Conservation (phyloP, 768 basidiomycete genomes). For the Mycena alexandri region DNA sequence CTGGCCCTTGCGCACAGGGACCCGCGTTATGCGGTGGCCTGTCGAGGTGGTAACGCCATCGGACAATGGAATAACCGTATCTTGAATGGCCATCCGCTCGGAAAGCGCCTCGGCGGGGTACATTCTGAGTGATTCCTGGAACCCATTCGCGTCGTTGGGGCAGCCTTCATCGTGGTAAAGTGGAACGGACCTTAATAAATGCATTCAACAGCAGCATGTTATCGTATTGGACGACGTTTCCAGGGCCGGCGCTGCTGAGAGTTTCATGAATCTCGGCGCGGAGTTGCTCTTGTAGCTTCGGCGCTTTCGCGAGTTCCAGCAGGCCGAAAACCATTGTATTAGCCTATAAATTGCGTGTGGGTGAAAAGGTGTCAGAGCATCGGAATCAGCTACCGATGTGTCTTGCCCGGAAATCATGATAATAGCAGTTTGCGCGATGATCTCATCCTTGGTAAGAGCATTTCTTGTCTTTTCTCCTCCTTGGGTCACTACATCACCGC, state of each 20-base stretch:
- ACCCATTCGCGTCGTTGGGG: not conserved
- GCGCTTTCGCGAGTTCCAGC: slow-evolving; percentile 16
- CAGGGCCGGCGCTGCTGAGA: not conserved
- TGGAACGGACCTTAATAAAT: slow-evolving; percentile 27
- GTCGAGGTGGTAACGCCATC: not conserved
- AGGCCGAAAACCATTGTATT: slow-evolving; percentile 21
- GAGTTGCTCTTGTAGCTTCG: slow-evolving; percentile 9
- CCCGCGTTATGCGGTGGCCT: not conserved
- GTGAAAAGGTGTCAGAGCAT: not conserved
- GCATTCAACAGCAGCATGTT: slow-evolving; percentile 29
- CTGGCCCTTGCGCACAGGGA: slow-evolving; percentile 22
- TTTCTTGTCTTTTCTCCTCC: not conserved
- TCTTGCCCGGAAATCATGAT: slow-evolving; percentile 29
- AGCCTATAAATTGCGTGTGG: not conserved
- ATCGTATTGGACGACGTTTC: slow-evolving; percentile 9
- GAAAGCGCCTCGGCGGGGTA: slow-evolving; percentile 15
- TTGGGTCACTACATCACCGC: too few species aligned
- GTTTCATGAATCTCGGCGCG: slow-evolving; percentile 14
- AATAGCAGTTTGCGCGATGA: slow-evolving; percentile 9
- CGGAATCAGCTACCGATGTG: slow-evolving; percentile 8
- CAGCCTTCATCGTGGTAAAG: too few species aligned
- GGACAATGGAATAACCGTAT: slow-evolving; percentile 15
- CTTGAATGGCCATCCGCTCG: slow-evolving; percentile 18
- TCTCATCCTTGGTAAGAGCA: not conserved
- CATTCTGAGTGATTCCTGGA: slow-evolving; percentile 28